A percentile compares a stretch with the other conserved stretches of the same genome.
phyloP scores from a whole-genome alignment of 1,139 yeast genomes.

The Saccharomyces hybrid region DNA sequence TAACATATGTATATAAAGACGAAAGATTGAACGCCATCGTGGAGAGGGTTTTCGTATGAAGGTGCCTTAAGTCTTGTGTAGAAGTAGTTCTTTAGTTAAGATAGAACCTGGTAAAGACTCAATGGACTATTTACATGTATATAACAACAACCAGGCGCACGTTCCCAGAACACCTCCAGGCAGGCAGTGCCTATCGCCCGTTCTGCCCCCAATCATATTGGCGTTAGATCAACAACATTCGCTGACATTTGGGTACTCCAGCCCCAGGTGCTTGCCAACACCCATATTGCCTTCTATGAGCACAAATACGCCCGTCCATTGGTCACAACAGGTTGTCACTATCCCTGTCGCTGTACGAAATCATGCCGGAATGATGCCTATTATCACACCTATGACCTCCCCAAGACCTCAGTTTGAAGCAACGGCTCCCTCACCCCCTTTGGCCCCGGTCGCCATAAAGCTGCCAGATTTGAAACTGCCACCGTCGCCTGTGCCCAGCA shows the following conservation, averaged over 20 bases:
- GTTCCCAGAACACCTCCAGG: not conserved
- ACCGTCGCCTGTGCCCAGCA: not conserved
- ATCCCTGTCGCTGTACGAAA: not conserved
- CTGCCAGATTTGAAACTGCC: not conserved
- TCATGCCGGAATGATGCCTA: not conserved
- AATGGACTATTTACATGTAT: not conserved
- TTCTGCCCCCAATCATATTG: not conserved
- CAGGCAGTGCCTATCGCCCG: not conserved
- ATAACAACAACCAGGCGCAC: not conserved
- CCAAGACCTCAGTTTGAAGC: not conserved
- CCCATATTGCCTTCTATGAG: not conserved
- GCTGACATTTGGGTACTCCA: not conserved
- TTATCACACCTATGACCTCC: not conserved
- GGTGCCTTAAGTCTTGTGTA: not conserved
- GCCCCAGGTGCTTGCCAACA: not conserved
- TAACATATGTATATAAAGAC: not conserved
- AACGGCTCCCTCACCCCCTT: not conserved
- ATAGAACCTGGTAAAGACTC: not conserved
- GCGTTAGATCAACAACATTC: not conserved
- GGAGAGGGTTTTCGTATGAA: not conserved
- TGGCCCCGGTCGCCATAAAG: not conserved
- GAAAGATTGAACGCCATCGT: not conserved
- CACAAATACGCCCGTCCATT: not conserved
- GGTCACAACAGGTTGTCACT: not conserved
- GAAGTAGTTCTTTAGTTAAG: not conserved